Percentiles rank a stretch among this genome's conserved stretches.
Evolutionary conservation across 1,284 basidiomycete species (phyloP).

Genomic region (Mycena citricolor): DNA sequence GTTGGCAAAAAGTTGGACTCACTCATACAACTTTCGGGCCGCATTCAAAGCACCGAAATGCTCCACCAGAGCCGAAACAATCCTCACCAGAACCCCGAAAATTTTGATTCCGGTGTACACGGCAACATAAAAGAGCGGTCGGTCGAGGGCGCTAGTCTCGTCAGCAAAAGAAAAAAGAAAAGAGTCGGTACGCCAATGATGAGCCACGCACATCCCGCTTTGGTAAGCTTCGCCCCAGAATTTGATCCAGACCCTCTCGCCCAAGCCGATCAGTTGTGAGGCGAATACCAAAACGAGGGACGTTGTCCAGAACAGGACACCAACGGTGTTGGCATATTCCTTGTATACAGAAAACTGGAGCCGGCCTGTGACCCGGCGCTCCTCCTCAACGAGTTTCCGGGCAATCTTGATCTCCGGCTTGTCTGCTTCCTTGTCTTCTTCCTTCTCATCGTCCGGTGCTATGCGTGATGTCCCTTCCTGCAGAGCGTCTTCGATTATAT

Average conservation of each 20-base stretch:
- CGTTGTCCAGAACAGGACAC: slow-evolving; percentile 62
- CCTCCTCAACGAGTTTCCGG: slow-evolving; percentile 66
- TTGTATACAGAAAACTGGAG: slow-evolving; percentile 82
- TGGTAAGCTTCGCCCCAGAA: slow-evolving; percentile 50
- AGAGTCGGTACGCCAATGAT: background rate
- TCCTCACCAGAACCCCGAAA: slow-evolving; percentile 7
- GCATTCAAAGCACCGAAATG: slow-evolving; percentile 16
- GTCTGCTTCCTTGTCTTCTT: slow-evolving; percentile 37
- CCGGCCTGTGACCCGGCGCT: slow-evolving; percentile 69
- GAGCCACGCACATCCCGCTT: too few relatives aligned
- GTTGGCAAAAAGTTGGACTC: too few relatives aligned
- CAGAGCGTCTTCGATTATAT: slow-evolving; percentile 49
- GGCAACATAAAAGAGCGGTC: slow-evolving; percentile 16
- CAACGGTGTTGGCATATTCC: slow-evolving; percentile 73
- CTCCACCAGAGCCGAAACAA: slow-evolving; percentile 9
- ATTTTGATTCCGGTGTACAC: slow-evolving; percentile 20
- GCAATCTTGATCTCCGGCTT: slow-evolving; percentile 55
- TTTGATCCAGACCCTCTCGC: slow-evolving; percentile 76
- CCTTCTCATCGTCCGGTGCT: slow-evolving; percentile 36
- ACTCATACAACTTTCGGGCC: slow-evolving; percentile 12
- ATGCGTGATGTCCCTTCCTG: too few relatives aligned
- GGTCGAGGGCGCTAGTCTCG: slow-evolving; percentile 39
- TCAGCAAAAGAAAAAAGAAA: slow-evolving; percentile 19
- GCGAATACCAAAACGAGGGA: slow-evolving; percentile 49
- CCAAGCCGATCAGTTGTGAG: slow-evolving; percentile 49